Evolutionary conservation across 495 filamentous ascomycete species (phyloP).

Genomic region (Xylaria cubensis): DNA sequence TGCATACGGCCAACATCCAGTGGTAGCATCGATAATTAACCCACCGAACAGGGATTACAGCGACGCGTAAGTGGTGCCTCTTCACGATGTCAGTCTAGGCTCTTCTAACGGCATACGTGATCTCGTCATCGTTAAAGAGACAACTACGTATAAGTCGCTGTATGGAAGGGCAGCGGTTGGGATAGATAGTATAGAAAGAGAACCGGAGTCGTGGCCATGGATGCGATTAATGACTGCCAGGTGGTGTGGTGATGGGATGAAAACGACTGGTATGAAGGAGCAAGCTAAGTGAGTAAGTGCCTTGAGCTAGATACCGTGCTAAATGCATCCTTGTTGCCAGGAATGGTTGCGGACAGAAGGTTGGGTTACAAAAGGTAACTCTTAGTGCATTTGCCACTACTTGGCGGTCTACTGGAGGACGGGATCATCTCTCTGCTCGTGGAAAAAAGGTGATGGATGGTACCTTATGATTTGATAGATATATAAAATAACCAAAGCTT

Average conservation of each 20-base stretch:
- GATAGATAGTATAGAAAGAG: neutral
- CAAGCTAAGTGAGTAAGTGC: neutral
- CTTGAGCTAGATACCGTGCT: neutral
- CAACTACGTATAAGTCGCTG: neutral
- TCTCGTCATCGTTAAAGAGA: neutral
- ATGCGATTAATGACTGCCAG: neutral
- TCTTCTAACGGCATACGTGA: neutral
- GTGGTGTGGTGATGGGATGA: slow-evolving; percentile 1
- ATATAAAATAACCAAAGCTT: neutral
- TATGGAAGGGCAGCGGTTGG: neutral
- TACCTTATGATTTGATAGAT: neutral
- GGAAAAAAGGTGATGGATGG: neutral
- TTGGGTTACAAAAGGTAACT: slow-evolving; percentile 8
- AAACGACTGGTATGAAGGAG: slow-evolving; percentile 4
- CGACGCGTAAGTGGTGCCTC: neutral
- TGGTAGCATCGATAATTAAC: neutral
- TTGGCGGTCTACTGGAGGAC: neutral
- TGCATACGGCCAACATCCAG: slow-evolving; percentile 24
- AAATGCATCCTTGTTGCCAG: slow-evolving; percentile 9
- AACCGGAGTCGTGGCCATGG: neutral
- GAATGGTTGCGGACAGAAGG: slow-evolving; percentile 3
- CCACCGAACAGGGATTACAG: neutral
- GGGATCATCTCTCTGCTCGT: neutral
- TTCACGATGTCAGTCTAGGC: neutral
- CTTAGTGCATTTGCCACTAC: slow-evolving; percentile 11